A percentile compares a stretch with the other conserved stretches of the same genome.
Evolutionary conservation across 1,284 basidiomycete genomes (phyloP).

Genomic region (Malassezia psittaci): DNA sequence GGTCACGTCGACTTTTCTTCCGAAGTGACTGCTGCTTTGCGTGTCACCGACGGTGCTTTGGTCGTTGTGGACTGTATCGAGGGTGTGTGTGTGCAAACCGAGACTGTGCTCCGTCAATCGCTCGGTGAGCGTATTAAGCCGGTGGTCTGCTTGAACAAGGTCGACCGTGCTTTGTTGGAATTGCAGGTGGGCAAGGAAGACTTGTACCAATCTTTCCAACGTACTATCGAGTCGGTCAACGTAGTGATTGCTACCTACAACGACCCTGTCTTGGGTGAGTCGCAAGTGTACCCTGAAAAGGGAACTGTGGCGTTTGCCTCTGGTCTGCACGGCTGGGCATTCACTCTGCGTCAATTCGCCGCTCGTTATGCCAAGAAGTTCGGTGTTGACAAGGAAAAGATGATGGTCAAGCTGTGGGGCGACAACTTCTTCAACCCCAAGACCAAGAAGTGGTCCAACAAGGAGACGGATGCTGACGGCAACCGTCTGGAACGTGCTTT

Average conservation of each 20-base stretch:
- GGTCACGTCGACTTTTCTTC: constrained; percentile 99
- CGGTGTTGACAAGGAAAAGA: constrained; percentile 96
- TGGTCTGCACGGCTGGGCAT: constrained; percentile 98
- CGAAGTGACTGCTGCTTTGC: constrained; percentile 97
- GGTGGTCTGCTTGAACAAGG: constrained; percentile 99
- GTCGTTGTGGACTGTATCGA: constrained; percentile 99
- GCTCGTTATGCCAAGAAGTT: constrained; percentile 94
- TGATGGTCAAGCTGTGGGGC: constrained; percentile 97
- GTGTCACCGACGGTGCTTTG: constrained; percentile 83
- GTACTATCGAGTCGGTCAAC: constrained; percentile 96
- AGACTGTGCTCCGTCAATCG: constrained; percentile 96
- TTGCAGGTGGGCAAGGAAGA: constrained; percentile 95
- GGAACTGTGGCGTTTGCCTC: constrained; percentile 98
- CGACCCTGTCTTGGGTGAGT: constrained; percentile 87
- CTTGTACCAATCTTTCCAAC: constrained; percentile 93
- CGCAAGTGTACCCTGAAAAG: constrained; percentile 97
- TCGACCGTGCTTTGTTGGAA: constrained; percentile 97
- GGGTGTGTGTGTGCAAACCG: constrained; percentile 99
- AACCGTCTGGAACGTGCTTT: constrained; percentile 62
- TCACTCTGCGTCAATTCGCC: constrained; percentile 97
- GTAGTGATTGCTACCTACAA: constrained; percentile 98
- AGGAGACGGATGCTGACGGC: constrained; percentile 66
- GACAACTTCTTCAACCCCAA: constrained; percentile 99
- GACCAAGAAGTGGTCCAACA: constrained; percentile 93
- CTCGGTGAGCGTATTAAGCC: constrained; percentile 98